Percentiles rank a stretch among this genome's conserved stretches.
Conservation (phyloP, 371 early-diverging fungal genomes). For the Blakeslea trispora region DNA sequence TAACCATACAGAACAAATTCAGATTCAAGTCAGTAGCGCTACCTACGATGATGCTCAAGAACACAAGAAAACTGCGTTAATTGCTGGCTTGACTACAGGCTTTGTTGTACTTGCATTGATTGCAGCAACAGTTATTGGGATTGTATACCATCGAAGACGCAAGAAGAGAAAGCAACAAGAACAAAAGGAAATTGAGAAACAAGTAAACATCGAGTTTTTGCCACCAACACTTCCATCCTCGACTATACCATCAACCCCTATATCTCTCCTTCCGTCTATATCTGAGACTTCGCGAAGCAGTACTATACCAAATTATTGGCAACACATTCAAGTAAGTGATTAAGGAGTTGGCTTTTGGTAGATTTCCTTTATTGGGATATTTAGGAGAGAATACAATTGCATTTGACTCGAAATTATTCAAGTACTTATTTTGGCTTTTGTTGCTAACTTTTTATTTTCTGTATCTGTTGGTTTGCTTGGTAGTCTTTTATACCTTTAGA, state of each 20-base stretch:
- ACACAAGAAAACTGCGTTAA: conserved; percentile 17
- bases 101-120: conserved; percentile 29
- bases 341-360: background rate
- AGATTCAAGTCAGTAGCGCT: background rate
- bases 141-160: conserved; percentile 35
- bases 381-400: no score
- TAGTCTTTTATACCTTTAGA: conserved; percentile 8
- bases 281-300: background rate
- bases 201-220: background rate
- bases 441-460: background rate
- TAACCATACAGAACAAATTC: background rate
- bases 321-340: background rate
- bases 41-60: background rate
- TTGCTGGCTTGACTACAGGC: conserved; percentile 42
- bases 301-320: background rate
- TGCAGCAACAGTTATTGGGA: conserved; percentile 25
- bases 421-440: background rate
- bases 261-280: background rate
- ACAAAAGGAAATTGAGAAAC: conserved; percentile 5
- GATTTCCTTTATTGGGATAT: background rate
- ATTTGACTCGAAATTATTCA: no score
- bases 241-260: background rate
- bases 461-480: no score
- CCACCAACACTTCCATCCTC: conserved; percentile 13
- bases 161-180: conserved; percentile 7